Base-by-base conservation (phyloP, 352 stramenopile genomes). In the Phytophthora fragariaefolia region DNA sequence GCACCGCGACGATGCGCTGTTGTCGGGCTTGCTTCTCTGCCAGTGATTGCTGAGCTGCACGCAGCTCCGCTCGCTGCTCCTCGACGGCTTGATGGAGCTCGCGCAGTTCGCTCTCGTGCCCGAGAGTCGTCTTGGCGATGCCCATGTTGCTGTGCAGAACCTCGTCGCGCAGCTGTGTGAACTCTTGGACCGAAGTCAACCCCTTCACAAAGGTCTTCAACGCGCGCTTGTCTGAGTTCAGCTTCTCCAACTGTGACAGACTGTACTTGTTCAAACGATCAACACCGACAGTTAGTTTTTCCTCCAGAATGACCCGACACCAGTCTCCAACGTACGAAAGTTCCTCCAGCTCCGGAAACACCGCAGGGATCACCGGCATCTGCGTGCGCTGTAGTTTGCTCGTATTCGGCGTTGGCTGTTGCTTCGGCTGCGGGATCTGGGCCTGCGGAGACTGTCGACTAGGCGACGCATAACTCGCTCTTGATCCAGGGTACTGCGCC, bases 101-200 rank as follows among this genome's bases (percentile, higher is more conserved):
- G 3, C 68, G 75, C 62, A 93, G 55, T 26, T 78, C 68, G 7
- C 27, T 69, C 34, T 95, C 85, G 63, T 89, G 80, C 7, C 56
- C 58, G 1, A 95, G 75, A 50, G 86, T 91, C 42, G 79, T 85
- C 52, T 91, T 78, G 18, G 87, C 87, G 52, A 90, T 90, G 26
- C 69, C 68, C 68, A 91, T 90, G 61, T 95, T 95, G 62, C 84
- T 88, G 24, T 76, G 80, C 71, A 95, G 82, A 18, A 93, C 76
- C 43, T 93, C 83, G 43, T 91, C 83, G 24, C 85, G 81, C 4
- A 93, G 54, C 55, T 89, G 82, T 30, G 79, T 77, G 36, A 95
- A 95, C 46, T 91, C 81, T 27, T 90, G 72, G 1, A 92, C 80
- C 1, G 66, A 77, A 42, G 80, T 67, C 58, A 93, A 73, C 13